Evolutionary conservation across 2,329 filamentous ascomycete genomes (phyloP).

Genomic region (Penicillium brevicompactum): DNA sequence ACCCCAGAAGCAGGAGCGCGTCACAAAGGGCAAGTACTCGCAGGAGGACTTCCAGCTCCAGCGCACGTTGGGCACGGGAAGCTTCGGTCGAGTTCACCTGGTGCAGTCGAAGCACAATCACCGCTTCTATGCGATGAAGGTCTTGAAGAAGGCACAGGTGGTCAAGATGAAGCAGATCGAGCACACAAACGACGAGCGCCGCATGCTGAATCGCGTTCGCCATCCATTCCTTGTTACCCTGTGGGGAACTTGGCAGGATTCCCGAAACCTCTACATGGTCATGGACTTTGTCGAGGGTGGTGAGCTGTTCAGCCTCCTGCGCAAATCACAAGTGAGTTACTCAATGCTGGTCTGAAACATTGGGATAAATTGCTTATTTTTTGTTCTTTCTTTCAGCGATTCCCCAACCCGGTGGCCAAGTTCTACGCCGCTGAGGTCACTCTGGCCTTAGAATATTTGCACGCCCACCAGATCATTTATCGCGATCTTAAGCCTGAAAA

Average conservation of each 20-base stretch:
- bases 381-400: slow-evolving; percentile 64
- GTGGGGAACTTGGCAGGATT: slow-evolving; percentile 97
- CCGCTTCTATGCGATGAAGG: slow-evolving; percentile 97
- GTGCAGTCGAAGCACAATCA: slow-evolving; percentile 98
- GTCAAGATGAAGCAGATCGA: slow-evolving; percentile 99
- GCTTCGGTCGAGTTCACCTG: slow-evolving; percentile 93
- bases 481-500: slow-evolving; percentile 97
- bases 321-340: slow-evolving; percentile 79
- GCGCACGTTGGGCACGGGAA: slow-evolving; percentile 91
- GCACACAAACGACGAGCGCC: slow-evolving; percentile 96
- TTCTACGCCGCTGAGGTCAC: slow-evolving; percentile 99
- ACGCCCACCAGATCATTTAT: slow-evolving; percentile 95
- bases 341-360: neutral
- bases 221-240: slow-evolving; percentile 97
- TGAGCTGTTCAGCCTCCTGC: slow-evolving; percentile 90
- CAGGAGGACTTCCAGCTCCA: slow-evolving; percentile 86
- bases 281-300: slow-evolving; percentile 99
- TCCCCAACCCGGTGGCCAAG: slow-evolving; percentile 97
- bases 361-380: slow-evolving; percentile 7
- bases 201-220: slow-evolving; percentile 95
- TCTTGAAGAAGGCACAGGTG: slow-evolving; percentile 96
- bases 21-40: slow-evolving; percentile 97
- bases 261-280: slow-evolving; percentile 97
- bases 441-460: slow-evolving; percentile 90
- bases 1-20: slow-evolving; percentile 47